phyloP scores from a whole-genome alignment of 164 flowering plant genomes.

The Vitis rupestris region DNA sequence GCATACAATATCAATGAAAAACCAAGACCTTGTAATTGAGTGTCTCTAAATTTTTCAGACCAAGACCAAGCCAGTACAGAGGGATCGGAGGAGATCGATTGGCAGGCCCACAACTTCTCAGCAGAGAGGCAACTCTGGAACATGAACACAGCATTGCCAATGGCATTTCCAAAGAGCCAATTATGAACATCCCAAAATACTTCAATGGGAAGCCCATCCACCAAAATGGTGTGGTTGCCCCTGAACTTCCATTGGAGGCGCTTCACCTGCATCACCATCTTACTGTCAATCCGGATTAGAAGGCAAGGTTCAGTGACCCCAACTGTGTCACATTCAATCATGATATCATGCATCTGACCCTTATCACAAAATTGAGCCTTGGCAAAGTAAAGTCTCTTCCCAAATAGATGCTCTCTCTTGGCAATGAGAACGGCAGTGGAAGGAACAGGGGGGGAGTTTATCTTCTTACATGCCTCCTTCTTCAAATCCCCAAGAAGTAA shows the following conservation, averaged over 20 bases:
- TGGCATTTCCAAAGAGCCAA: constrained; percentile 47
- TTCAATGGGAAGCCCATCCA: constrained; percentile 46
- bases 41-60: constrained; percentile 22
- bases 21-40: constrained; percentile 29
- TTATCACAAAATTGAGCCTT: constrained; percentile 40
- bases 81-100: constrained; percentile 18
- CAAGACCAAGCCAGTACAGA: constrained; percentile 26
- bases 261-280: constrained; percentile 48
- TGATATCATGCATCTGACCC: constrained; percentile 36
- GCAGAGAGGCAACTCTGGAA: constrained; percentile 40
- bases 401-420: constrained; percentile 45
- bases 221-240: constrained; percentile 44
- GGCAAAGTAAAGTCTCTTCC: constrained; percentile 35
- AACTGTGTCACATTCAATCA: constrained; percentile 38
- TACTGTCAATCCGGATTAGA: constrained; percentile 42
- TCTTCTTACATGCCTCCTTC: constrained; percentile 39
- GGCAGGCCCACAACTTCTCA: constrained; percentile 36
- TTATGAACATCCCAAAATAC: constrained; percentile 61
- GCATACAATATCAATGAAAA: constrained; percentile 41
- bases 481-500: constrained; percentile 47
- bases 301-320: constrained; percentile 36
- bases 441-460: constrained; percentile 8
- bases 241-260: constrained; percentile 53
- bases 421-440: constrained; percentile 29
- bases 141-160: constrained; percentile 51